Percentiles rank a stretch among this genome's conserved stretches.
Evolutionary conservation across 2,329 filamentous ascomycete genomes (phyloP).

Genomic region (Sphaerulina vaccinii): DNA sequence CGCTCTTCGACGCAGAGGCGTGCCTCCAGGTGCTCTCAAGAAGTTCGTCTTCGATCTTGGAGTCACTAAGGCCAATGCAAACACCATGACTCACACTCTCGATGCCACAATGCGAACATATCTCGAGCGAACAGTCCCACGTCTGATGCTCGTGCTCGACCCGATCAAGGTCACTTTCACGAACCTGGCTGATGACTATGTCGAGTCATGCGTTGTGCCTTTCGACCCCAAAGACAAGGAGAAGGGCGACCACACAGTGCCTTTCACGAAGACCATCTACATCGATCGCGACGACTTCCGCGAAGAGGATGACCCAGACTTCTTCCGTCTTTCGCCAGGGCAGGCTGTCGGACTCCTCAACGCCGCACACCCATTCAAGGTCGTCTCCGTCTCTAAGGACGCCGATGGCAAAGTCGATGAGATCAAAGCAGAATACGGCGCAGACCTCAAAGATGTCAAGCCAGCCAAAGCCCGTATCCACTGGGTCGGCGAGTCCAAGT

Average conservation of each 20-base stretch:
- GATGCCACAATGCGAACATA: conserved; percentile 83
- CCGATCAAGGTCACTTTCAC: conserved; percentile 81
- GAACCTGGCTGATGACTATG: conserved; percentile 67
- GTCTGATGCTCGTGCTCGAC: conserved; percentile 85
- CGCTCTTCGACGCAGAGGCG: conserved; percentile 75
- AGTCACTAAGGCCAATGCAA: conserved; percentile 76
- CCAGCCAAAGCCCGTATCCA: conserved; percentile 65
- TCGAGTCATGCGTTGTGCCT: conserved; percentile 65
- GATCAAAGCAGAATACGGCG: conserved; percentile 64
- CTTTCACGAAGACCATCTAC: conserved; percentile 75
- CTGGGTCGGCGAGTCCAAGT: conserved; percentile 74
- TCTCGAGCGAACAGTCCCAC: conserved; percentile 81
- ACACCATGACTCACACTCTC: conserved; percentile 79
- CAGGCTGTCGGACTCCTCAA: conserved; percentile 73
- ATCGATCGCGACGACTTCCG: conserved; percentile 81
- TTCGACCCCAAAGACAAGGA: conserved; percentile 79
- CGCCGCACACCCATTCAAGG: conserved; percentile 67
- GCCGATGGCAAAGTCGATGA: conserved; percentile 64
- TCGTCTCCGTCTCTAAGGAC: conserved; percentile 67
- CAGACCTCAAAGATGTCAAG: conserved; percentile 64
- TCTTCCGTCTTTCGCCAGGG: conserved; percentile 74
- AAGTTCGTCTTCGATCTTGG: conserved; percentile 89
- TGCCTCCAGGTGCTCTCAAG: conserved; percentile 84
- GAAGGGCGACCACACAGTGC: conserved; percentile 61
- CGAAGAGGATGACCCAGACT: conserved; percentile 68